phyloP scores from a whole-genome alignment of 306 rosid genomes.

The Prunus dulcis region DNA sequence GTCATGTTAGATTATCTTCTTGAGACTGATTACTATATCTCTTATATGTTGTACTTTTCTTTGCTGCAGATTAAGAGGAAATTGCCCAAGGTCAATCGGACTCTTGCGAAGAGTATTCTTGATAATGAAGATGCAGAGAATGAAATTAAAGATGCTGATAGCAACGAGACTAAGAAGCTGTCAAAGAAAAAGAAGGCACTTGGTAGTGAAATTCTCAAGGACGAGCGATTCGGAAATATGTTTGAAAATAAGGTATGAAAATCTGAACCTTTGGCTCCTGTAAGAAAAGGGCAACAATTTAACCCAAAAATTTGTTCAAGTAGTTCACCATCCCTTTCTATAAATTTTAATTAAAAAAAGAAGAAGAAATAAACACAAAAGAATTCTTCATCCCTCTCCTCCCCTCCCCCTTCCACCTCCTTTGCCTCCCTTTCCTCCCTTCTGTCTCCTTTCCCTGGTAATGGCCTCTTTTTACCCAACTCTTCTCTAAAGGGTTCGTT shows the following conservation, averaged over 20 bases:
- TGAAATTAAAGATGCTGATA: constrained; percentile 47
- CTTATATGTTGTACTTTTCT: neutral
- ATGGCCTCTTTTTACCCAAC: no score
- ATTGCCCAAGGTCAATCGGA: constrained; percentile 76
- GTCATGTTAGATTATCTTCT: no score
- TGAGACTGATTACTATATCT: neutral
- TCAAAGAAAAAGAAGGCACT: constrained; percentile 75
- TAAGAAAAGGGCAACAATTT: no score
- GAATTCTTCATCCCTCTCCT: neutral
- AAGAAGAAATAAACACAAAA: no score
- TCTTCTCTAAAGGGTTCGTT: neutral
- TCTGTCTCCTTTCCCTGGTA: no score
- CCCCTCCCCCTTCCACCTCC: neutral
- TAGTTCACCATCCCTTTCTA: neutral
- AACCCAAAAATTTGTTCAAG: neutral
- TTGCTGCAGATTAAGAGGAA: constrained; percentile 65
- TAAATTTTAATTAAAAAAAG: neutral
- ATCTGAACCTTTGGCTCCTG: constrained; percentile 7
- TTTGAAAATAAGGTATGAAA: constrained; percentile 61
- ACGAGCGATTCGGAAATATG: constrained; percentile 61
- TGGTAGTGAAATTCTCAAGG: constrained; percentile 54
- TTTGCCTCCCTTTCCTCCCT: no score
- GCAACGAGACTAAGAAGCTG: constrained; percentile 46
- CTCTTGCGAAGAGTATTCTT: constrained; percentile 60
- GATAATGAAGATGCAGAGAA: constrained; percentile 56